Base-by-base conservation (phyloP, 306 rosid species). In the Trifolium repens region DNA sequence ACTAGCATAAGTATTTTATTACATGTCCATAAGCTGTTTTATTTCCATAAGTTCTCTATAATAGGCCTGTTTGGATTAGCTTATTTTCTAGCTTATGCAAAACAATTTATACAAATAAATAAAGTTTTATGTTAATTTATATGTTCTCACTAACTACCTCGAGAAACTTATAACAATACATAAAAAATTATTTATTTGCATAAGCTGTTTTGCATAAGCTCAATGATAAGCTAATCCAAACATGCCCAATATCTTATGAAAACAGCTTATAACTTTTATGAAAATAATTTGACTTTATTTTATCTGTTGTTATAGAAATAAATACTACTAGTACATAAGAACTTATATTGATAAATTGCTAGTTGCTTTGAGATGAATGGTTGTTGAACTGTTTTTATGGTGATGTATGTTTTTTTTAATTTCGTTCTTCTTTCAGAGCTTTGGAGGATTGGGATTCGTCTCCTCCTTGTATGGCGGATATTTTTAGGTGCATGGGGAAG, bases 361-460 rank as follows among this genome's bases (percentile, higher is more conserved):
- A 17, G 53, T 66, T 19, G 71, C 19, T 66, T 42, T 42, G 71
- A 40, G 52, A 66, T 22, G 32, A 53, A 42, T 19, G 71, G 3
- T 42, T 24, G 30, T 43, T 66, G 71, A 13, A 43, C 35, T 77
- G 54, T 44, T 72, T 53, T 73, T 50, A 66, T 76, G 50, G 72
- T 14, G 19, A 24, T 47, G n/a, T 43, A 13, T 61, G 43, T 61
- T 52, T 58, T 12, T 58, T 58, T 27, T 12, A 22, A 6, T 57
- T 11, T 24, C 30, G n/a, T 63, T 83, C 71, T 79, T 83, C 71
- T 79, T 89, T 84, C 82, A 94, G 99, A 91, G 90, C 93, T 53
- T 74, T 92, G 84, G 99, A 94, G 86, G 97, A 92, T 81, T 92
- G 93, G 86, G 96, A 94, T 81, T 92, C 92, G 32, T 92, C 96